These are phyloP conservation scores for Penicillium paradoxum DNA, from an alignment of 495 filamentous ascomycete genomes.

Conservation along the genomic window DNA sequence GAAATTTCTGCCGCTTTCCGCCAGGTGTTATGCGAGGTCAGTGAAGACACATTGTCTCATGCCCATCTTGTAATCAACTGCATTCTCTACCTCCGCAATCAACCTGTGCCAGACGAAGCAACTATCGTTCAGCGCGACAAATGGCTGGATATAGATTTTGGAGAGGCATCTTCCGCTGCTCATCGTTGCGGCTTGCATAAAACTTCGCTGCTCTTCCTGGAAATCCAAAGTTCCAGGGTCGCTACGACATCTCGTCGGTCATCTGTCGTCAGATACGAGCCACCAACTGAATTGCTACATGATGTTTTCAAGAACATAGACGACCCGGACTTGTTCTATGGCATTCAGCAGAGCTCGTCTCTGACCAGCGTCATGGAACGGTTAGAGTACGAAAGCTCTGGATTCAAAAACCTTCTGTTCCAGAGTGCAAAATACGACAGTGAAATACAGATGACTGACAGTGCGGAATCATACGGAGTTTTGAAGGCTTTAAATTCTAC, in stretches of 20 bases:
- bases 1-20: constrained; percentile 44
- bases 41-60: constrained; percentile 40
- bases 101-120: constrained; percentile 64
- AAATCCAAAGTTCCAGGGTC: constrained; percentile 58
- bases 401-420: constrained; percentile 82
- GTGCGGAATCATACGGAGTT: constrained; percentile 39
- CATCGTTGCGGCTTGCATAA: constrained; percentile 77
- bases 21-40: constrained; percentile 23
- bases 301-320: constrained; percentile 85
- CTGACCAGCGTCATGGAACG: constrained; percentile 71
- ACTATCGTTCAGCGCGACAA: constrained; percentile 71
- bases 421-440: constrained; percentile 89
- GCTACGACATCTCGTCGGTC: constrained; percentile 59
- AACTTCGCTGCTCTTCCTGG: constrained; percentile 77
- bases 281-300: constrained; percentile 64
- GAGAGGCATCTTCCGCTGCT: constrained; percentile 70
- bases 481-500: constrained; percentile 43
- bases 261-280: constrained; percentile 52
- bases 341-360: constrained; percentile 73
- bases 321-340: constrained; percentile 94
- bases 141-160: constrained; percentile 83
- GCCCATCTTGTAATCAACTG: constrained; percentile 65
- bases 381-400: constrained; percentile 87
- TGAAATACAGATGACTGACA: constrained; percentile 58
- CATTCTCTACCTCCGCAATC: constrained; percentile 83